Percentiles rank a stretch among this genome's conserved stretches.
These are phyloP conservation scores for Ceratocystis cubensis DNA, from an alignment of 2,329 filamentous ascomycete species.

Conservation along the genomic window DNA sequence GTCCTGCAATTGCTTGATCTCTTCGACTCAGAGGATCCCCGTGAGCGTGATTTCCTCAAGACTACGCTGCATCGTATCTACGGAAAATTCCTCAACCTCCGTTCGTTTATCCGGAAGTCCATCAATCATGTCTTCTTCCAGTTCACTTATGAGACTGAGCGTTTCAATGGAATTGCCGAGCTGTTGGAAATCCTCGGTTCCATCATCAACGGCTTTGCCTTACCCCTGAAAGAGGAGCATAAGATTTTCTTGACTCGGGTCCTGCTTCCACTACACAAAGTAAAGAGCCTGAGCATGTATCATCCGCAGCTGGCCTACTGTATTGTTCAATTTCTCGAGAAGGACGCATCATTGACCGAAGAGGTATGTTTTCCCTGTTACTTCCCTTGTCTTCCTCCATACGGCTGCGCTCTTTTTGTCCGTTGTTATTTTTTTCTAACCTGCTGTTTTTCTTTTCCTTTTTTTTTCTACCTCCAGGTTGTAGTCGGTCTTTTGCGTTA, in stretches of 20 bases:
- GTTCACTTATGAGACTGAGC: conserved; percentile 95
- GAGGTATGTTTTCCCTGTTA: conserved; percentile 50
- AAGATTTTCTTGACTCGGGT: conserved; percentile 94
- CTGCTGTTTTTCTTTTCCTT: conserved; percentile 22
- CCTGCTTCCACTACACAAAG: conserved; percentile 87
- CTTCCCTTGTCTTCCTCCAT: conserved; percentile 17
- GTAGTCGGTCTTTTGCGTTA: conserved; percentile 89
- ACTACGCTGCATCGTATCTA: conserved; percentile 97
- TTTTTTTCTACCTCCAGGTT: conserved; percentile 42
- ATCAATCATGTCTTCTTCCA: conserved; percentile 99
- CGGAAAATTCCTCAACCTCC: conserved; percentile 94
- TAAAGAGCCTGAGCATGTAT: conserved; percentile 99
- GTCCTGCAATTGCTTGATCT: conserved; percentile 93
- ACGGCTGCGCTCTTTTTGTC: not conserved
- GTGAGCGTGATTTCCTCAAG: conserved; percentile 94
- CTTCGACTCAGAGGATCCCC: conserved; percentile 94
- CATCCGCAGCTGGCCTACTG: conserved; percentile 97
- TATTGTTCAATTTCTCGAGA: conserved; percentile 96
- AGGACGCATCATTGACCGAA: conserved; percentile 92
- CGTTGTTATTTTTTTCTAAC: not conserved
- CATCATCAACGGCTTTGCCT: conserved; percentile 96
- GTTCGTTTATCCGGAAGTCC: conserved; percentile 91
- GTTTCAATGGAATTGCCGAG: conserved; percentile 97
- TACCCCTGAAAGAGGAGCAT: conserved; percentile 95
- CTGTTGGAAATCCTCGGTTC: conserved; percentile 92